Conservation (phyloP, 163 green algal genomes). For the Chlorella variabilis region DNA sequence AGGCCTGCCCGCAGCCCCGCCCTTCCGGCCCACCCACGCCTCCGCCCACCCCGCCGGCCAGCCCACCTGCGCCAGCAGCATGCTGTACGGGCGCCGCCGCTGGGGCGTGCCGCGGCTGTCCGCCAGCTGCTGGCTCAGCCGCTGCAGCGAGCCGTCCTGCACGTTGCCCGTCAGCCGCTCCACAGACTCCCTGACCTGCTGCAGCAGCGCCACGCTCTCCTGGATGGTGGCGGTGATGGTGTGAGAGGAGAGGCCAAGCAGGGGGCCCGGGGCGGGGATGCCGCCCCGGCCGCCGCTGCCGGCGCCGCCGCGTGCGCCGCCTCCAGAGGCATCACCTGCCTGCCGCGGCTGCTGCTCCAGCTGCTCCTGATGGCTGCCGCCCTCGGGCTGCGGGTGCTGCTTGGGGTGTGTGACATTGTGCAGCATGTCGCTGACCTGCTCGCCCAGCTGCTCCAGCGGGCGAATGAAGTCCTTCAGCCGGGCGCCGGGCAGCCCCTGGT, state of each 20-base stretch:
- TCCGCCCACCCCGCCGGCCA: not conserved
- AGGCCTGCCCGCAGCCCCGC: not conserved
- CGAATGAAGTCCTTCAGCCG: conserved; percentile 30
- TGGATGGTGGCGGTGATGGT: conserved; percentile 27
- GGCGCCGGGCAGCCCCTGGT: not conserved
- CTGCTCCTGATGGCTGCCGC: conserved; percentile 6
- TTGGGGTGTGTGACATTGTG: conserved; percentile 17
- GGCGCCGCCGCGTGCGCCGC: not conserved
- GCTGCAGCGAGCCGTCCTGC: conserved; percentile 46
- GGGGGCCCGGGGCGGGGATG: not conserved
- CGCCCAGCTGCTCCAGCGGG: conserved; percentile 26
- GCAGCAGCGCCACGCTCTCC: conserved; percentile 27
- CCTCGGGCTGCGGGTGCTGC: not conserved
- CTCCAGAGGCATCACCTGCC: too few species aligned
- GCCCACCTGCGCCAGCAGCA: conserved; percentile 50
- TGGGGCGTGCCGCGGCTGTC: not conserved
- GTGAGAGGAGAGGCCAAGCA: conserved; percentile 33
- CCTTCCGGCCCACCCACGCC: not conserved
- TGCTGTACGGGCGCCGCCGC: conserved; percentile 52
- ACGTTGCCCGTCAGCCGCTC: conserved; percentile 37
- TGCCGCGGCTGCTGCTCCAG: not conserved
- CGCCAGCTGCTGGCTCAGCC: conserved; percentile 32
- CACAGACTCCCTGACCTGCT: conserved; percentile 36
- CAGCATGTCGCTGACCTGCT: conserved; percentile 20
- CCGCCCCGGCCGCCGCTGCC: not conserved